phyloP scores from a whole-genome alignment of 73 alveolate genomes.

The Urostyla sp. region DNA sequence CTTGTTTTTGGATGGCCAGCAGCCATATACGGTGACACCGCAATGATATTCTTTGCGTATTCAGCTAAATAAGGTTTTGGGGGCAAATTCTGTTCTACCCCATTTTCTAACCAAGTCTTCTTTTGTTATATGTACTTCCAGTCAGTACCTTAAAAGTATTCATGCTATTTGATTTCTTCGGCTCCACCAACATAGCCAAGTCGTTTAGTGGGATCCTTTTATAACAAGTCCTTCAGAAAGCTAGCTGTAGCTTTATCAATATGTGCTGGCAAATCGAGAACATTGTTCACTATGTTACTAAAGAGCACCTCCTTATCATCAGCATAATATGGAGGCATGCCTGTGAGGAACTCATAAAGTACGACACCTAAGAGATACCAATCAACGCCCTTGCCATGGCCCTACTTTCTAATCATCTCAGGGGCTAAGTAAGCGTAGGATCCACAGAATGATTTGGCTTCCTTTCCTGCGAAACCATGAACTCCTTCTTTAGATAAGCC shows the following conservation, averaged over 20 bases:
- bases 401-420: slow-evolving; percentile 85
- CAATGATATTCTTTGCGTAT: slow-evolving; percentile 34
- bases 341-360: slow-evolving; percentile 89
- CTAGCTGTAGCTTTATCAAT: not conserved
- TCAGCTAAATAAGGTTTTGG: slow-evolving; percentile 51
- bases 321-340: slow-evolving; percentile 92
- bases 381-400: slow-evolving; percentile 95
- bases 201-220: slow-evolving; percentile 68
- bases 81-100: not conserved
- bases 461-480: slow-evolving; percentile 69
- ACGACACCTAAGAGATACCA: slow-evolving; percentile 93
- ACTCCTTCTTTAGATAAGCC: slow-evolving; percentile 96
- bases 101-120: too few species aligned
- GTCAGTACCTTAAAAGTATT: slow-evolving; percentile 72
- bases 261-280: slow-evolving; percentile 51
- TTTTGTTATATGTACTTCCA: slow-evolving; percentile 76
- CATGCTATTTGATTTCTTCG: slow-evolving; percentile 72
- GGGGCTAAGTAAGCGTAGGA: slow-evolving; percentile 92
- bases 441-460: slow-evolving; percentile 94
- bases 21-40: slow-evolving; percentile 55
- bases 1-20: slow-evolving; percentile 57
- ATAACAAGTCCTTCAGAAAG: slow-evolving; percentile 25
- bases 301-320: slow-evolving; percentile 60
- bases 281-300: slow-evolving; percentile 50
- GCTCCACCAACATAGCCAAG: slow-evolving; percentile 81